Conservation (phyloP, 148 eudicot species). For the Hydrangea macrophylla region DNA sequence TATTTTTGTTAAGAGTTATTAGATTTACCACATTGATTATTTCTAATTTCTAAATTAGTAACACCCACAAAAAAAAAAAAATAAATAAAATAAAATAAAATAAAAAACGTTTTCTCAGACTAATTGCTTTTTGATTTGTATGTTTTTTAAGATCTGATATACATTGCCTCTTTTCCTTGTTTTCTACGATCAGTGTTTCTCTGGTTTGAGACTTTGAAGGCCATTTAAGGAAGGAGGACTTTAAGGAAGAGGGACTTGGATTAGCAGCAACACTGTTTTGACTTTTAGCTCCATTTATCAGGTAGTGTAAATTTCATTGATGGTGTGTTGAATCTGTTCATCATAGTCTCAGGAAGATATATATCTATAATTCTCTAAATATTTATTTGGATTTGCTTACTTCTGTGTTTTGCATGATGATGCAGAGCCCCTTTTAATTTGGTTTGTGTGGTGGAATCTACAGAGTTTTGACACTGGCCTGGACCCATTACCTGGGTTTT, state of each 20-base stretch:
- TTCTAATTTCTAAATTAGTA: not conserved
- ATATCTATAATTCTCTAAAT: not conserved
- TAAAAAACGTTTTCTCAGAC: not conserved
- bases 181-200: slow-evolving; percentile 14
- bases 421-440: slow-evolving; percentile 3
- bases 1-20: not conserved
- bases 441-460: slow-evolving; percentile 4
- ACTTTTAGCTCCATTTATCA: slow-evolving; percentile 1
- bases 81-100: too few species aligned
- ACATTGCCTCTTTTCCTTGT: not conserved
- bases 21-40: not conserved
- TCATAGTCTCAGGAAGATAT: slow-evolving; percentile 10
- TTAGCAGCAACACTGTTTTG: slow-evolving; percentile 9
- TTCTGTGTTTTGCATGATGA: slow-evolving; percentile 6
- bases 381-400: not conserved
- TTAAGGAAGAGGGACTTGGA: too few species aligned
- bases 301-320: slow-evolving; percentile 4
- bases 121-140: not conserved
- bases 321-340: not conserved
- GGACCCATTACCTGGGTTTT: slow-evolving; percentile 26
- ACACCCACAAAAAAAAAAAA: not conserved
- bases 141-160: slow-evolving; percentile 8
- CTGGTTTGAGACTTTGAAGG: slow-evolving; percentile 6
- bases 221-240: slow-evolving; percentile 4
- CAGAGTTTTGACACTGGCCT: slow-evolving; percentile 36